Conservation (phyloP, 1,139 yeast genomes). For the Hanseniaspora gamundiae region DNA sequence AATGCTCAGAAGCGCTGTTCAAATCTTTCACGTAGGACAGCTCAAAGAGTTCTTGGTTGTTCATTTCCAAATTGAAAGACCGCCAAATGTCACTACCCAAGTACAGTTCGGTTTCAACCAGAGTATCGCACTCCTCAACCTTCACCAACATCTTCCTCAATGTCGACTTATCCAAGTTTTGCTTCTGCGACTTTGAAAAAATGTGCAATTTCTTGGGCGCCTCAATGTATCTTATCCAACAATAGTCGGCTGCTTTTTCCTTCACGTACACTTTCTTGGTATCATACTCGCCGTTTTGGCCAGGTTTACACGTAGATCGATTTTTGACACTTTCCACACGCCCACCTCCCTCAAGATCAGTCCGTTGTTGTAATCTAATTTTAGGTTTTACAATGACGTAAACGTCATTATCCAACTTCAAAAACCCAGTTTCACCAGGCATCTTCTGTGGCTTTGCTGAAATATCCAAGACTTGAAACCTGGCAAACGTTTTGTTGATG, state of each 20-base stretch:
- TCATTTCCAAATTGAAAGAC: neutral
- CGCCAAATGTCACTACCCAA: neutral
- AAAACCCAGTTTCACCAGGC: neutral
- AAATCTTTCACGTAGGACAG: neutral
- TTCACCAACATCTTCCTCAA: neutral
- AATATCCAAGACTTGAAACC: slow-evolving; percentile 49
- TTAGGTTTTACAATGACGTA: slow-evolving; percentile 1
- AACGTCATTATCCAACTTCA: neutral
- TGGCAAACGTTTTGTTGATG: slow-evolving; percentile 57
- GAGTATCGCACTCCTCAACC: neutral
- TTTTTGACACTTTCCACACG: neutral
- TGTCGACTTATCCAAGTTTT: too few species aligned
- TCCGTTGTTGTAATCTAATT: neutral
- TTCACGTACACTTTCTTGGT: neutral
- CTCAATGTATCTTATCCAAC: neutral
- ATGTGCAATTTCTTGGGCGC: neutral
- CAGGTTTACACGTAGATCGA: neutral
- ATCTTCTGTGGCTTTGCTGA: slow-evolving; percentile 32
- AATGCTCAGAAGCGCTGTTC: neutral
- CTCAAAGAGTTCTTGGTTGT: slow-evolving; percentile 1
- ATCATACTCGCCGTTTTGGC: neutral
- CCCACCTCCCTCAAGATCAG: neutral
- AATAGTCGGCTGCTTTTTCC: neutral
- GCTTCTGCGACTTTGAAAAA: neutral
- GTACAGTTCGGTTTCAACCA: neutral